Evolutionary conservation across 192 early-diverging fungal species (phyloP), one percentile per base, ranked within the genome.

Genomic region (Coemansia sp.): DNA sequence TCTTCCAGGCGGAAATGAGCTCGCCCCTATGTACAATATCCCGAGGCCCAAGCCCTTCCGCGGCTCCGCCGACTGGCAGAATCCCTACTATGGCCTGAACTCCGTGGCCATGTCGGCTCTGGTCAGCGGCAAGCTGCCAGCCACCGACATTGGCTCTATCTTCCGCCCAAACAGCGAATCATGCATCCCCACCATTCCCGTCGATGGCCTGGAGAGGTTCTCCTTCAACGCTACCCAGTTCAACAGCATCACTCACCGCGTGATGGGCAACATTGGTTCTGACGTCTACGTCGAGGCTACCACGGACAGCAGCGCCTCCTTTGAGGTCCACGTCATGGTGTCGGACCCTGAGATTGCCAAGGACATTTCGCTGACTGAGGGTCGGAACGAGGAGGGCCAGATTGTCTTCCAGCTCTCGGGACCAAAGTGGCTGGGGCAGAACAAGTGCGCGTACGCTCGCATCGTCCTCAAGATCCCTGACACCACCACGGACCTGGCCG

Each of bases 381-480:
- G 23, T 53, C 66, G 46, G 2, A 56, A 61, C 65, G 69, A 73
- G 21, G 74, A 74, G 46, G 79, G 79, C 57, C 18, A 46, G 23
- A 62, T 82, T 31, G 21, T 37, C 36, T 74, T 82, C 57, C 46
- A 60, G 58, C 69, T 82, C 45, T 43, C 70, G 50, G 79, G 79
- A 33, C 79, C 79, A 58, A 82, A 77, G 57, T 67, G 67, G 65
- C 64, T 77, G 59, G 59, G 61, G 55, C 64, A 45, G 38, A 60
- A 51, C 62, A 65, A 82, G 34, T 82, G 79, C 42, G 75, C 75
- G 7, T 74, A 72, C 26, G 79, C 79, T 39, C 67, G 37, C 42
- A 62, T 82, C 39, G 65, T 68, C 31, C 65, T 82, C 42, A 56
- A 43, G 53, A 67, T 77, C 34, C 79, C 79, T 33, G 35, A 72